Conservation (phyloP, 768 basidiomycete species). For the Pulveroboletus sp. region DNA sequence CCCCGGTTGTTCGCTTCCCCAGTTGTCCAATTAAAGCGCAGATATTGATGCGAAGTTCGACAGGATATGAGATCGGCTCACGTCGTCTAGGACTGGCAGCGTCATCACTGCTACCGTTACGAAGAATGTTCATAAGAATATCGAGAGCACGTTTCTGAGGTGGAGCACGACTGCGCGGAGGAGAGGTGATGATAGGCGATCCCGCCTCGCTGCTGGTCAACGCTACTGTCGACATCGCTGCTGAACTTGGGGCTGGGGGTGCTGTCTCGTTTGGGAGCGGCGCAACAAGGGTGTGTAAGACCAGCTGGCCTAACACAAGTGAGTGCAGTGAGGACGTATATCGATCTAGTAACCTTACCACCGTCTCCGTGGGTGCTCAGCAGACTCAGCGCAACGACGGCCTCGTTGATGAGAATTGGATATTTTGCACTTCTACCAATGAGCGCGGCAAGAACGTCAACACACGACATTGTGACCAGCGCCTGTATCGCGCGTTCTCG, state of each 20-base stretch:
- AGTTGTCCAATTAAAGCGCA: conserved; percentile 69
- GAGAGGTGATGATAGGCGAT: conserved; percentile 46
- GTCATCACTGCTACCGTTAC: conserved; percentile 34
- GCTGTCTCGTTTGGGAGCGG: conserved; percentile 42
- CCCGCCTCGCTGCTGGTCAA: conserved; percentile 42
- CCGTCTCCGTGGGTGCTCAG: conserved; percentile 62
- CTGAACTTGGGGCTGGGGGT: conserved; percentile 29
- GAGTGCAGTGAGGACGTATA: neutral
- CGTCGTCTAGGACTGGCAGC: conserved; percentile 39
- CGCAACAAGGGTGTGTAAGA: conserved; percentile 54
- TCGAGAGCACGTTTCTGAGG: conserved; percentile 58
- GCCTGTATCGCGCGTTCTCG: conserved; percentile 49
- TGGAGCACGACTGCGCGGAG: conserved; percentile 35
- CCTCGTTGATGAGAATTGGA: conserved; percentile 85
- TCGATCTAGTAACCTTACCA: conserved; percentile 40
- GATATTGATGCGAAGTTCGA: conserved; percentile 72
- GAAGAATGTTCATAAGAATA: conserved; percentile 60
- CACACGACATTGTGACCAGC: conserved; percentile 50
- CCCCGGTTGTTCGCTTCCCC: conserved; percentile 46
- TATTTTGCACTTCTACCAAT: conserved; percentile 75
- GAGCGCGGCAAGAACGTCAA: conserved; percentile 62
- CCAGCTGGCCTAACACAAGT: conserved; percentile 47
- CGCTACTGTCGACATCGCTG: conserved; percentile 35
- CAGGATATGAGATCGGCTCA: conserved; percentile 46
- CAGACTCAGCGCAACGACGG: conserved; percentile 75